These are phyloP conservation scores for Vitellaria paradoxa DNA, from an alignment of 179 eudicot genomes.

Conservation along the genomic window DNA sequence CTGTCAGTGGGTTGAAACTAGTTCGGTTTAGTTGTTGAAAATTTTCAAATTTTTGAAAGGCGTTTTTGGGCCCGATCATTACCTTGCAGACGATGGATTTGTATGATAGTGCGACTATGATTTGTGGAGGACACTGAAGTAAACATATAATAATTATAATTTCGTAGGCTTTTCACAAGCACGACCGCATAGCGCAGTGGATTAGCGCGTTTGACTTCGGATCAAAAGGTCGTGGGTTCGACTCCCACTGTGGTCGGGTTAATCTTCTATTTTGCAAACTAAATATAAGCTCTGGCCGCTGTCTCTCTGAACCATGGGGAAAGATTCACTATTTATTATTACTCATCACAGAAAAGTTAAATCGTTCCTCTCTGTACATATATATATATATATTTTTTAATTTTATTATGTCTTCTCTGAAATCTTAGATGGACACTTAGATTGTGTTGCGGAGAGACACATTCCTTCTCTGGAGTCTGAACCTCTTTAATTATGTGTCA, in stretches of 20 bases:
- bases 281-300: neutral
- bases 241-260: conserved; percentile 26
- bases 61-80: too few relatives aligned
- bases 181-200: conserved; percentile 4
- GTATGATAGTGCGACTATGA: too few relatives aligned
- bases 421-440: neutral
- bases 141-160: too few relatives aligned
- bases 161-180: too few relatives aligned
- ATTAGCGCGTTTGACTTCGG: conserved; percentile 34
- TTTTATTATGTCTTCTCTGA: neutral
- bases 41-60: too few relatives aligned
- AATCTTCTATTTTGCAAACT: too few relatives aligned
- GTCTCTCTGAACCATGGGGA: neutral
- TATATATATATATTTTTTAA: neutral
- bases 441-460: neutral
- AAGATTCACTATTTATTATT: neutral
- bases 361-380: neutral
- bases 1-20: too few relatives aligned
- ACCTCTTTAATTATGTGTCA: neutral
- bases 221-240: conserved; percentile 34
- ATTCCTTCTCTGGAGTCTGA: neutral
- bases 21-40: too few relatives aligned
- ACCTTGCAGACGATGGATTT: too few relatives aligned
- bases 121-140: too few relatives aligned
- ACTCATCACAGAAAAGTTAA: neutral